Base-by-base conservation (phyloP, 208 protist genomes). In the Leishmania tropica region DNA sequence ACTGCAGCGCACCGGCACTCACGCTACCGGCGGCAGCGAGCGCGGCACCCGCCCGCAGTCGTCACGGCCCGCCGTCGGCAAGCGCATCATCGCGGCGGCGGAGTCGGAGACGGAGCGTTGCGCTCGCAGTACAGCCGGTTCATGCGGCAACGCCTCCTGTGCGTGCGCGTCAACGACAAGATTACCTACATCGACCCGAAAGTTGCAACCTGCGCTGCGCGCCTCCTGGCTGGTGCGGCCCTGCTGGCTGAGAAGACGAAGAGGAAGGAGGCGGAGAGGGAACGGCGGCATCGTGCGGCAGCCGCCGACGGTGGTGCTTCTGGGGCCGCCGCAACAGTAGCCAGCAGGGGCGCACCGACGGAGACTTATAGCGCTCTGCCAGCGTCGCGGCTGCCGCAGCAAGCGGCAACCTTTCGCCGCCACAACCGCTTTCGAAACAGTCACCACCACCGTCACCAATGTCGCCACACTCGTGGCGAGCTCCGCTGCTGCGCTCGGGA, bases 131-230 rank as follows among this genome's bases (percentile, higher is more conserved):
- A 74, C 78, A 85, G 78, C 75, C 71, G 83, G 28, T 17, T 85
- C 65, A 81, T 85, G 78, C 72, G 48, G 40, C 77, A 85, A 54
- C 77, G 78, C 40, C 83, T 89, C 8, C 76, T 89, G 13, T 89
- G 86, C 58, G 42, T 89, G n/a, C 80, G 79, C 58, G 51, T 89
- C 47, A 83, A 85, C 67, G 83, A 83, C 42, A 83, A 78, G 17
- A 45, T 85, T 37, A 86, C 83, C 17, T 89, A 89, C 86, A 85
- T 89, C 72, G 83, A 89, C 45, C 86, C 83, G 1, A 79, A 81
- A 35, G 75, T 65, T 24, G 86, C 86, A 2, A 89, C 86, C 4
- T 78, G 86, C 10, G 77, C 83, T 31, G 80, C 73, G n/a, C 80
- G 81, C 71, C 76, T 89, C 4, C 79, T 89, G 35, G 86, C 80